These are phyloP conservation scores for Quercus engelmannii DNA, from an alignment of 306 rosid species.

Conservation along the genomic window DNA sequence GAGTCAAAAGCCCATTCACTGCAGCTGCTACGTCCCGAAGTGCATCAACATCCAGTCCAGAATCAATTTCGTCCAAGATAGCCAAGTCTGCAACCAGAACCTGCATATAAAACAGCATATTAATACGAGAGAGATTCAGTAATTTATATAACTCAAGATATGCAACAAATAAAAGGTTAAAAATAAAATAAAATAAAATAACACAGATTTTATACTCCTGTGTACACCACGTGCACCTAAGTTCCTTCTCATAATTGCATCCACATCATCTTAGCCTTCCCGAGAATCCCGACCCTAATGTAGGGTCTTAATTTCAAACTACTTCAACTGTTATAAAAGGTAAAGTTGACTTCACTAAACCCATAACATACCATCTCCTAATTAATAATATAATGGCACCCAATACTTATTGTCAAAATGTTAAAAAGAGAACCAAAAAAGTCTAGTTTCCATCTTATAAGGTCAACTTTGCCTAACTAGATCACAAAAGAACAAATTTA, in stretches of 20 bases:
- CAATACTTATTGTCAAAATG: not conserved
- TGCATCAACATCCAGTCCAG: constrained; percentile 97
- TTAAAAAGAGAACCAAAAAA: not conserved
- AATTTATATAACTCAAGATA: not conserved
- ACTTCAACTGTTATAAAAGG: not conserved
- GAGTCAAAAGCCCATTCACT: constrained; percentile 65
- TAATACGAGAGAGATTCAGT: not conserved
- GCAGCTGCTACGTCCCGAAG: constrained; percentile 90
- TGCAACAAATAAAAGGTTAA: not conserved
- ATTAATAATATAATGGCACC: not conserved
- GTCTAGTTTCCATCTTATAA: too few species aligned
- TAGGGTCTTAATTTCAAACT: not conserved
- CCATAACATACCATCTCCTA: not conserved
- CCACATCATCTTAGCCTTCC: not conserved
- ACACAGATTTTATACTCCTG: not conserved
- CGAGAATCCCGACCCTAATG: not conserved
- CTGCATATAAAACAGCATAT: constrained; percentile 26
- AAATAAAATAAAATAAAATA: not conserved
- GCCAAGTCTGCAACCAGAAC: constrained; percentile 97
- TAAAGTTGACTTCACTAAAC: not conserved
- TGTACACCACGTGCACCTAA: too few species aligned
- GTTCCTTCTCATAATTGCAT: not conserved
- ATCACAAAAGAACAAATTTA: too few species aligned
- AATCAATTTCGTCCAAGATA: constrained; percentile 90
- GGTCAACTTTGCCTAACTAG: too few species aligned